These are phyloP conservation scores for Lentinula sp. DNA, from an alignment of 768 basidiomycete genomes.

Conservation along the genomic window DNA sequence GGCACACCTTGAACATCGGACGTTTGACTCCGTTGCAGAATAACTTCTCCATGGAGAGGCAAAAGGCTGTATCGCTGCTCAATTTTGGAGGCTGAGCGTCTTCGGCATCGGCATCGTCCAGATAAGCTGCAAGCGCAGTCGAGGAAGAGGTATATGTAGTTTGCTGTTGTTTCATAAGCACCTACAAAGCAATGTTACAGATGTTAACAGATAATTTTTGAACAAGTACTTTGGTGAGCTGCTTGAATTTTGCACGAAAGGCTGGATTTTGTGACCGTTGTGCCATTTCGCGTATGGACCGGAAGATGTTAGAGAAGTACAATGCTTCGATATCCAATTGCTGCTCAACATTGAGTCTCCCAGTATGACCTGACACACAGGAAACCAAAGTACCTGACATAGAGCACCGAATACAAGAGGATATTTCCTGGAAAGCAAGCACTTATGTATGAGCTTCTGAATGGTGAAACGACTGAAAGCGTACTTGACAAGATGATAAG, in stretches of 20 bases:
- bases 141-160: conserved; percentile 22
- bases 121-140: conserved; percentile 17
- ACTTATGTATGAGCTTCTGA: not conserved
- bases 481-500: conserved; percentile 54
- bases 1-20: conserved; percentile 40
- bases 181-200: conserved; percentile 11
- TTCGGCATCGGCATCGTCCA: conserved; percentile 7
- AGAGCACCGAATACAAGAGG: conserved; percentile 72
- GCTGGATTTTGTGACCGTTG: conserved; percentile 40
- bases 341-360: conserved; percentile 24
- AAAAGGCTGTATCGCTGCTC: conserved; percentile 31
- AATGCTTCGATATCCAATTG: conserved; percentile 49
- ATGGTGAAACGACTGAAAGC: conserved; percentile 8
- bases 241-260: conserved; percentile 40
- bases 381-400: conserved; percentile 41
- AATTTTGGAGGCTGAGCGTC: conserved; percentile 10
- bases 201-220: not conserved
- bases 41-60: conserved; percentile 35
- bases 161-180: conserved; percentile 21
- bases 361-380: conserved; percentile 6
- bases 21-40: conserved; percentile 36
- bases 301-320: conserved; percentile 42
- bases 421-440: conserved; percentile 49
- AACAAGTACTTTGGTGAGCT: conserved; percentile 22
- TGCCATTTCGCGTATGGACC: conserved; percentile 45